phyloP scores from a whole-genome alignment of 257 asterid genomes.

The Linderniella brevidens region DNA sequence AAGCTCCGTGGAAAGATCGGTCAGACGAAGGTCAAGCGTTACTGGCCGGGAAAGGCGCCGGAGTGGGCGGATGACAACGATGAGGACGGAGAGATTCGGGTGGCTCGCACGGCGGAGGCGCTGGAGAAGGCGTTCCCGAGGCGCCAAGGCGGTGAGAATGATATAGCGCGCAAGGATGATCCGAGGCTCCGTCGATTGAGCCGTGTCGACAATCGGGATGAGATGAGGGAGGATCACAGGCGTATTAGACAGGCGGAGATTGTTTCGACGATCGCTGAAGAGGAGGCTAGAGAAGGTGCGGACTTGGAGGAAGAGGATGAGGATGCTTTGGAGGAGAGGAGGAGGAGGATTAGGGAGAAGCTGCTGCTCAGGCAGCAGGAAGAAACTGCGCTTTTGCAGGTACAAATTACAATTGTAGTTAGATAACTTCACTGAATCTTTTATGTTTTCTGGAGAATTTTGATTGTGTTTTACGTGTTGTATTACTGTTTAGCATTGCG shows the following conservation, averaged over 20 bases:
- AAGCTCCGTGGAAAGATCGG: slow-evolving; percentile 92
- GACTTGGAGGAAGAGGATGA: slow-evolving; percentile 73
- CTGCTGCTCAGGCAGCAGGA: slow-evolving; percentile 54
- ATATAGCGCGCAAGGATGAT: slow-evolving; percentile 44
- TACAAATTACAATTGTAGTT: too few relatives aligned
- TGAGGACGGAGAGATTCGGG: slow-evolving; percentile 56
- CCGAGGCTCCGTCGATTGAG: slow-evolving; percentile 82
- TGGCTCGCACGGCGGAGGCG: slow-evolving; percentile 28
- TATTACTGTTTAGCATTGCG: too few relatives aligned
- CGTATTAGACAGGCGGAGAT: slow-evolving; percentile 93
- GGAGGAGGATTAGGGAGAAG: slow-evolving; percentile 66
- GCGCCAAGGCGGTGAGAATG: slow-evolving; percentile 19
- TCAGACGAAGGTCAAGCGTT: slow-evolving; percentile 83
- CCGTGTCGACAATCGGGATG: slow-evolving; percentile 64
- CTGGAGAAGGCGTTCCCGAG: slow-evolving; percentile 55
- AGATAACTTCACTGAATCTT: neutral
- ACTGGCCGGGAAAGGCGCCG: slow-evolving; percentile 97
- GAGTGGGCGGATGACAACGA: slow-evolving; percentile 89
- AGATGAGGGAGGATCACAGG: slow-evolving; percentile 76
- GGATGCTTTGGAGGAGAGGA: slow-evolving; percentile 67
- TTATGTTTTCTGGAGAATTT: too few relatives aligned
- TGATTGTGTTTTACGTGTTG: too few relatives aligned
- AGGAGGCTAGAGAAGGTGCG: slow-evolving; percentile 46
- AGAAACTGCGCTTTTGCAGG: slow-evolving; percentile 50
- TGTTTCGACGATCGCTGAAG: slow-evolving; percentile 77